Conservation (phyloP, 2,329 filamentous ascomycete species). For the Cytospora mali region DNA sequence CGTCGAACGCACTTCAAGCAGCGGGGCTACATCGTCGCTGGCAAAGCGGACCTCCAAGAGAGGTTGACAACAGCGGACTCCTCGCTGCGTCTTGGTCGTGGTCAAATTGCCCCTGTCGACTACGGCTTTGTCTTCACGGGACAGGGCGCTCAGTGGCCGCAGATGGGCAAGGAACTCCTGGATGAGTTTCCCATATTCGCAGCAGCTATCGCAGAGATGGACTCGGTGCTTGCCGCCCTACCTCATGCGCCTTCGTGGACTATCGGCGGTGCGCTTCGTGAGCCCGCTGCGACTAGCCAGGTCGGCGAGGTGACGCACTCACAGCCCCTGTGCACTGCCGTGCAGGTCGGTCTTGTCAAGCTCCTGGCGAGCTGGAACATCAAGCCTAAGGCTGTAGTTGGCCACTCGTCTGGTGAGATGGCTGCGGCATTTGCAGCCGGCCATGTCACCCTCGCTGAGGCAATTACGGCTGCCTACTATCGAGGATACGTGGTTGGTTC, state of each 20-base stretch:
- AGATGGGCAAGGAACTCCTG: slow-evolving; percentile 34
- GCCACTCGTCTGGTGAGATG: slow-evolving; percentile 55
- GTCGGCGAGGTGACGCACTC: slow-evolving; percentile 10
- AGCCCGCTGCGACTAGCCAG: not conserved
- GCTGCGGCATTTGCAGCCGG: slow-evolving; percentile 53
- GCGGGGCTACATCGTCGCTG: slow-evolving; percentile 5
- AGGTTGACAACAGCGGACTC: slow-evolving; percentile 44
- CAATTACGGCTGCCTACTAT: slow-evolving; percentile 49
- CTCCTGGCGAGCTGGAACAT: slow-evolving; percentile 43
- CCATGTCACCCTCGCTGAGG: slow-evolving; percentile 43
- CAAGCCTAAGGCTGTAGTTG: slow-evolving; percentile 42
- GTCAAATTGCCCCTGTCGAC: too few species aligned
- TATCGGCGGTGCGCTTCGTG: slow-evolving; percentile 29
- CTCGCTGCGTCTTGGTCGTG: not conserved
- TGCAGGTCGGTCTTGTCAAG: slow-evolving; percentile 51
- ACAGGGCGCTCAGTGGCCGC: slow-evolving; percentile 38
- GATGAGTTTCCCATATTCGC: slow-evolving; percentile 30
- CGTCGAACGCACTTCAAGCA: not conserved
- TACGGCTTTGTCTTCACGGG: slow-evolving; percentile 37
- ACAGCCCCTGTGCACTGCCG: slow-evolving; percentile 42
- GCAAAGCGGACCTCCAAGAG: slow-evolving; percentile 43
- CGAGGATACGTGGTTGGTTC: slow-evolving; percentile 37
- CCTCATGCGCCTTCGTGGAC: slow-evolving; percentile 34
- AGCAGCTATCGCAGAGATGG: not conserved
- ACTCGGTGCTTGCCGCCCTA: not conserved